These are phyloP conservation scores for Pyrenochaeta sp. DNA, from an alignment of 2,329 filamentous ascomycete species.

Conservation along the genomic window DNA sequence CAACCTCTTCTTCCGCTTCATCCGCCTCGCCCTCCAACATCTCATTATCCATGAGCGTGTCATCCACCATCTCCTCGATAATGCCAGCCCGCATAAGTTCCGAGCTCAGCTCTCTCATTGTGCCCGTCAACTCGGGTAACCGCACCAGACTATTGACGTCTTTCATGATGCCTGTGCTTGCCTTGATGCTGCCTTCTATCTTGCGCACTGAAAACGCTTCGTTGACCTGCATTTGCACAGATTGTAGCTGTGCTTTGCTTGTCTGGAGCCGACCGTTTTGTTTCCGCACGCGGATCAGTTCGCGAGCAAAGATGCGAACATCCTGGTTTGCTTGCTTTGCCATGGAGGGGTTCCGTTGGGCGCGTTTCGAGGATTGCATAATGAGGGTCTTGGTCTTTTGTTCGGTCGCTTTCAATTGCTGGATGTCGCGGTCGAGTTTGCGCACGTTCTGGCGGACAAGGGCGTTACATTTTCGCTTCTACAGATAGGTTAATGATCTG, in stretches of 20 bases:
- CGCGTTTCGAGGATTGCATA: constrained; percentile 80
- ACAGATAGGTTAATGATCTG: constrained; percentile 19
- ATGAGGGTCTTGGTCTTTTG: constrained; percentile 79
- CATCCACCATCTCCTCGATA: constrained; percentile 96
- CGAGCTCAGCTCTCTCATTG: constrained; percentile 85
- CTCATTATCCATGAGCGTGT: constrained; percentile 76
- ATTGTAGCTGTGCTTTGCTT: constrained; percentile 88
- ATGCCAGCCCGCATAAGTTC: constrained; percentile 95
- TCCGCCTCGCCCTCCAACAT: constrained; percentile 75
- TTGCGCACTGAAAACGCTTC: constrained; percentile 95
- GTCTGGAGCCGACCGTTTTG: constrained; percentile 79
- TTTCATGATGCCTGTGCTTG: constrained; percentile 93
- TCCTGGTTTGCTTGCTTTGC: constrained; percentile 82
- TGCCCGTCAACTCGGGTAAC: constrained; percentile 84
- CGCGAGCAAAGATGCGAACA: constrained; percentile 85
- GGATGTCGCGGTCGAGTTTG: constrained; percentile 93
- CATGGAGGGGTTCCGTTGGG: constrained; percentile 79
- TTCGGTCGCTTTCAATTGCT: constrained; percentile 79
- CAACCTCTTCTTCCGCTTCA: constrained; percentile 78
- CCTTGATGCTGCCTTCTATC: constrained; percentile 90
- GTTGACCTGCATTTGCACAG: constrained; percentile 96
- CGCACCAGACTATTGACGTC: constrained; percentile 88
- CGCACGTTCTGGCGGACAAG: constrained; percentile 90
- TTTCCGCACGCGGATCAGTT: constrained; percentile 84
- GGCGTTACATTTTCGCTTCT: constrained; percentile 96